A percentile compares a stretch with the other conserved stretches of the same genome.
These are phyloP conservation scores for Phytophthora hibernalis DNA, from an alignment of 352 stramenopile species.

Conservation along the genomic window DNA sequence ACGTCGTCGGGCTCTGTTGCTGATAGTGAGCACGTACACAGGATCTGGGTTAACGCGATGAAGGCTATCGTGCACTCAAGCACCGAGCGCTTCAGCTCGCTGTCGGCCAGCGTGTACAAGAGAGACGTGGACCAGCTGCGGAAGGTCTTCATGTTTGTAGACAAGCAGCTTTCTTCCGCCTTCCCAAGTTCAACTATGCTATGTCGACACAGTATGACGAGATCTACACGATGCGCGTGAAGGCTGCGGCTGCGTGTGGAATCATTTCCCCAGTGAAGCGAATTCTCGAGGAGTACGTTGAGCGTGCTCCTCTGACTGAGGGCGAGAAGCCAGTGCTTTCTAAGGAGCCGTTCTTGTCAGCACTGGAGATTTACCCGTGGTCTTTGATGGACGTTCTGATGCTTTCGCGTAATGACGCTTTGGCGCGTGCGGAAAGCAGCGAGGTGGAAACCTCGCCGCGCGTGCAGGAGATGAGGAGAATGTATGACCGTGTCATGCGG, in stretches of 20 bases:
- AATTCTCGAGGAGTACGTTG: conserved; percentile 73
- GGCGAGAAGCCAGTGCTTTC: conserved; percentile 39
- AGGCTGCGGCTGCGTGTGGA: conserved; percentile 65
- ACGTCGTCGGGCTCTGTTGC: conserved; percentile 12
- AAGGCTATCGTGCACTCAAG: conserved; percentile 70
- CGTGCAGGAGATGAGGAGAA: conserved; percentile 51
- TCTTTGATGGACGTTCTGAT: conserved; percentile 63
- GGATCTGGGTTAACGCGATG: conserved; percentile 70
- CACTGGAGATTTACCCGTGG: conserved; percentile 64
- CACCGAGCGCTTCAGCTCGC: conserved; percentile 60
- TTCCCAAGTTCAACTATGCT: conserved; percentile 59
- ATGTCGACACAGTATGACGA: conserved; percentile 53
- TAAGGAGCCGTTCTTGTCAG: conserved; percentile 46
- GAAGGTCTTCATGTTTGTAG: conserved; percentile 61
- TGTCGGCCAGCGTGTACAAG: conserved; percentile 45
- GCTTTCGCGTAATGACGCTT: conserved; percentile 50
- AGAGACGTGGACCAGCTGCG: conserved; percentile 57
- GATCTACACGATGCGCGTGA: conserved; percentile 67
- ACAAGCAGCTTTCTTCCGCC: conserved; percentile 63
- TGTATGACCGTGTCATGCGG: conserved; percentile 49
- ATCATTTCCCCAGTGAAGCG: conserved; percentile 49
- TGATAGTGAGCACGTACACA: conserved; percentile 47
- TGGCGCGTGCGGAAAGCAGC: conserved; percentile 41
- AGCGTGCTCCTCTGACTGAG: conserved; percentile 23
- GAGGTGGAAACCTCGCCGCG: conserved; percentile 55